phyloP scores from a whole-genome alignment of 164 flowering plant species.

The Kalanchoe fedtschenkoi region DNA sequence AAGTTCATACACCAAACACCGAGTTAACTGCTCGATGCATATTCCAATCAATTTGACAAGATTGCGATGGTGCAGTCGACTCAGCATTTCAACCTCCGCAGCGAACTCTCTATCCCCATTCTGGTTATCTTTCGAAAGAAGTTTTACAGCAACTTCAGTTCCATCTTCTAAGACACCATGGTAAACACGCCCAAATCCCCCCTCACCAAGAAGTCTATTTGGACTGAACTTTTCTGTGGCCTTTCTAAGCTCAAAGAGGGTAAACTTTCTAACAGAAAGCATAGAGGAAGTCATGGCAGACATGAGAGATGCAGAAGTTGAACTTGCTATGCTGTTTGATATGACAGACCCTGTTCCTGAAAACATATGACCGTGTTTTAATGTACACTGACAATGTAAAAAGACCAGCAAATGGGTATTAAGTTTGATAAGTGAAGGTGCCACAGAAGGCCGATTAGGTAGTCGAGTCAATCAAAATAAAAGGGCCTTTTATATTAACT shows the following conservation, averaged over 20 bases:
- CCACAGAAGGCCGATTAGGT: background rate
- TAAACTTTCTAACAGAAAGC: slow-evolving; percentile 74
- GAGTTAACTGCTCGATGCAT: slow-evolving; percentile 73
- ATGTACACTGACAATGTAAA: background rate
- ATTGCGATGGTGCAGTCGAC: slow-evolving; percentile 92
- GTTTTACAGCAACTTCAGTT: slow-evolving; percentile 72
- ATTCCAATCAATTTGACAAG: slow-evolving; percentile 88
- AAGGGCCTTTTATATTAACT: background rate
- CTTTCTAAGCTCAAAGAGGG: slow-evolving; percentile 62
- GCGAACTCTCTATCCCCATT: slow-evolving; percentile 82
- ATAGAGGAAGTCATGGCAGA: slow-evolving; percentile 66
- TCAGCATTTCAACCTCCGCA: slow-evolving; percentile 95
- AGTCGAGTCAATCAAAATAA: background rate
- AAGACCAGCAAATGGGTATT: background rate
- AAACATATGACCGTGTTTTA: background rate
- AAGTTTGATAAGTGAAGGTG: background rate
- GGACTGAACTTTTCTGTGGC: slow-evolving; percentile 81
- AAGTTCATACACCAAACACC: slow-evolving; percentile 90
- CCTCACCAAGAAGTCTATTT: slow-evolving; percentile 74
- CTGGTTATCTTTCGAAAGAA: slow-evolving; percentile 68
- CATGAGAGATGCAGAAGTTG: slow-evolving; percentile 56
- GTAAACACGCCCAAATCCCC: slow-evolving; percentile 93
- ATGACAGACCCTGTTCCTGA: slow-evolving; percentile 57
- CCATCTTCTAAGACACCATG: slow-evolving; percentile 64
- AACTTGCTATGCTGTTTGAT: slow-evolving; percentile 63